Percentiles rank a stretch among this genome's conserved stretches.
phyloP scores from a whole-genome alignment of 192 early-diverging fungal genomes.

The Entomortierella chlamydospora region DNA sequence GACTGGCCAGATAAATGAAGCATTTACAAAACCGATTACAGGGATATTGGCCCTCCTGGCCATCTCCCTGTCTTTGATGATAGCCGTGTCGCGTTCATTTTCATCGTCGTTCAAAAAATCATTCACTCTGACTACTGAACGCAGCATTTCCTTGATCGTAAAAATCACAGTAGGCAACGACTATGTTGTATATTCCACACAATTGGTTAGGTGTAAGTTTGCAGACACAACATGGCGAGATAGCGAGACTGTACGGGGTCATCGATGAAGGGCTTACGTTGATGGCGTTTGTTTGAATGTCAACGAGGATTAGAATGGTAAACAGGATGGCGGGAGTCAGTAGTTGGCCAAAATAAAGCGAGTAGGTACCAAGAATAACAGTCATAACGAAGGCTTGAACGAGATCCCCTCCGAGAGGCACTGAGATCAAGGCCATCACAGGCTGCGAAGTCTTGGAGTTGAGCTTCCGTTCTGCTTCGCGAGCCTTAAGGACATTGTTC shows the following conservation, averaged over 20 bases:
- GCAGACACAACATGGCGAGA: no score
- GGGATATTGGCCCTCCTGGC: slow-evolving; percentile 48
- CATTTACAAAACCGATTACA: slow-evolving; percentile 48
- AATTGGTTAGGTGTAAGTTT: background rate
- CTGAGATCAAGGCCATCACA: slow-evolving; percentile 51
- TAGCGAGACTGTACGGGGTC: no score
- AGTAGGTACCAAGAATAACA: slow-evolving; percentile 21
- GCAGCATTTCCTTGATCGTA: slow-evolving; percentile 33
- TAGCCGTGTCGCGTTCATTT: slow-evolving; percentile 45
- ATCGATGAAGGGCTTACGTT: slow-evolving; percentile 38
- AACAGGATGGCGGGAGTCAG: slow-evolving; percentile 43
- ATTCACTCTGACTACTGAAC: slow-evolving; percentile 39
- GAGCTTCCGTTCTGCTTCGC: slow-evolving; percentile 24
- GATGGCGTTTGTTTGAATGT: slow-evolving; percentile 44
- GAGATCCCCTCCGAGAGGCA: slow-evolving; percentile 48
- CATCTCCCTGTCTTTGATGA: slow-evolving; percentile 46
- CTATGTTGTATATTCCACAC: background rate
- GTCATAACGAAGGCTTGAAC: slow-evolving; percentile 45
- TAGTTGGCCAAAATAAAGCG: slow-evolving; percentile 24
- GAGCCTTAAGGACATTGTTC: slow-evolving; percentile 23
- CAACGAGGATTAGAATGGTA: slow-evolving; percentile 35
- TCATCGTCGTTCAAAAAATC: slow-evolving; percentile 48
- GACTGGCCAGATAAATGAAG: slow-evolving; percentile 42
- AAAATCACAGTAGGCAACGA: slow-evolving; percentile 30
- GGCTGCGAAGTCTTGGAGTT: slow-evolving; percentile 42